Base-by-base conservation (phyloP, 177 flowering plant species). In the Vitis hybrid region DNA sequence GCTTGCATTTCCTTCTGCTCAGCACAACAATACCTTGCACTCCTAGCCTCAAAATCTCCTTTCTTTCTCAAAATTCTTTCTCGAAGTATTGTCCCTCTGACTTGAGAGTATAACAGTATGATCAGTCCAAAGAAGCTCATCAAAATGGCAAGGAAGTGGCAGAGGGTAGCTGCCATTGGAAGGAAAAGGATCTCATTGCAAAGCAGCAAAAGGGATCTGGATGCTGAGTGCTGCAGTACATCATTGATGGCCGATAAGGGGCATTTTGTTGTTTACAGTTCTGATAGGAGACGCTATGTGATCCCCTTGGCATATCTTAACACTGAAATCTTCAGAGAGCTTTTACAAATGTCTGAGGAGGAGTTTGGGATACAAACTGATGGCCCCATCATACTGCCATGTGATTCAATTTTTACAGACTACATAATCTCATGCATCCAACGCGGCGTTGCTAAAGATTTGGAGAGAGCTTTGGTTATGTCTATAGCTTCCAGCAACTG, bases 201-300 rank as follows among this genome's bases (percentile, higher is more conserved):
- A 68, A 14, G 47, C 47, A 38, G 47, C 47, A 38, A 38, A 38
- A 38, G 47, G 51, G 14, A 7, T 7, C 20, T 8, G 31, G 17
- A 24, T 24, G 28, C 15, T 2, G 15, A 53, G 49, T 14, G 2
- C 6, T 19, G 24, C 11, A 31, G 20, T 3, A 17, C 65, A 53
- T 60, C 74, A n/a, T 12, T 15, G 11, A 67, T 71, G 9, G 75
- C 78, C 17, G 67, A 68, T 1, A 71, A 74, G 18, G 82, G 77
- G 3, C 77, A 76, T 80, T 64, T 63, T 74, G 3, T 0, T 38
- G 75, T 68, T 5, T 66, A 66, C 59, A 66, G 58, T 12, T 18
- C n/a, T 11, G 69, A 66, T 15, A 17, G 28, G 19, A 54, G 10
- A 12, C 59, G 31, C 31, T 28, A 28, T 28, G 47, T 0, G 51